Evolutionary conservation across 2,329 filamentous ascomycete species (phyloP), one percentile per base, ranked within the genome.

Genomic region (Colletotrichum paranaense): DNA sequence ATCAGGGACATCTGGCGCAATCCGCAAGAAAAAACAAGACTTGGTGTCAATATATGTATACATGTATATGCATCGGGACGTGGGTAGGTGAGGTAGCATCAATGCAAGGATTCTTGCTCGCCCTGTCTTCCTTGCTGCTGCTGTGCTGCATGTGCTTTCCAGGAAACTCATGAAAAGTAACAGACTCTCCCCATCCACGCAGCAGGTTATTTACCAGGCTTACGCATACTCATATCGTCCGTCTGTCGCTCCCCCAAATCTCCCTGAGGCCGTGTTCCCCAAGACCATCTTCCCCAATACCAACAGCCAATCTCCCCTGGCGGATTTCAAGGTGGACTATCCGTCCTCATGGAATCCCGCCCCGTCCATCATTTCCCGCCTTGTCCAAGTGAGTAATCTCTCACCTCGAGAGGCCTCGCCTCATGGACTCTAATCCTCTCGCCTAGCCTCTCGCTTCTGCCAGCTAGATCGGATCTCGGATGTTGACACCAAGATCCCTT

Each of bases 21-120:
- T 16, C 12, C 12, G 28, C 46, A 28, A 56, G 16, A 28, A 62
- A 30, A 56, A 63, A 46, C 42, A 46, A 46, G 42, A 46, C 42
- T 46, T n/a, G 42, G 42, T 46, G 14, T 46, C 42, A 7, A 46
- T n/a, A 19, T n/a, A 52, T 4, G 24, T 26, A 26, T 26, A 26
- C 1, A 26, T 26, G 4, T 26, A 26, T 26, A 26, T 26, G 58
- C 24, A 58, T 57, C 22, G 58, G 65, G 35, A 57, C 49, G 58
- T 65, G 30, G 49, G 30, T 35, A 32, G 42, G 16, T 46, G 42
- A 46, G 68, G 35, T 56, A 59, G 46, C 59, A 60, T 62, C 55
- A 56, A n/a, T 65, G 24, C 70, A 73, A 62, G 70, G 70, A 65
- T 73, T 42, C 35, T 42, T 42, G 46, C 32, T 64, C 42, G 32